A percentile compares a stretch with the other conserved stretches of the same genome.
Evolutionary conservation across 2,329 filamentous ascomycete species (phyloP).

Genomic region (Aspergillus texensis): DNA sequence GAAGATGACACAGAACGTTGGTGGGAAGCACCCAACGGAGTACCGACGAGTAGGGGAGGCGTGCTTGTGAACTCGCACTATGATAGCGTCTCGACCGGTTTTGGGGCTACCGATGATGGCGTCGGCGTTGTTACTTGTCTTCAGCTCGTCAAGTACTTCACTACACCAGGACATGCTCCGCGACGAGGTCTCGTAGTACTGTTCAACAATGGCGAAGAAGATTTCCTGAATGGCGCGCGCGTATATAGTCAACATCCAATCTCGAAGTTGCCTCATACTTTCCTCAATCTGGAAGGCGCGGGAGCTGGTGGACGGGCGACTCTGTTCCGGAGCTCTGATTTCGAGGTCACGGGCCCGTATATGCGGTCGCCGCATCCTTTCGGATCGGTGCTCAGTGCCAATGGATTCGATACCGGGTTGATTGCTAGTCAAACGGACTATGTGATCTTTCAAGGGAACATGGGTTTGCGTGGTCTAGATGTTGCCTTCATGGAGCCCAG

Average conservation of each 20-base stretch:
- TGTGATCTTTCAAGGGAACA: constrained; percentile 73
- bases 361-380: constrained; percentile 73
- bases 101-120: constrained; percentile 91
- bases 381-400: constrained; percentile 76
- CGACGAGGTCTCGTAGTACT: constrained; percentile 79
- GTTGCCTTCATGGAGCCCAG: constrained; percentile 88
- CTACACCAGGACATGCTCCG: constrained; percentile 69
- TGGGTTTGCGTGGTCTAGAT: constrained; percentile 85
- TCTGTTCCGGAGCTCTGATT: constrained; percentile 85
- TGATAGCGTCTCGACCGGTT: constrained; percentile 89
- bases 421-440: constrained; percentile 91
- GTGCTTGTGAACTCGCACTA: constrained; percentile 95
- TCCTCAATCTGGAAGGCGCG: constrained; percentile 92
- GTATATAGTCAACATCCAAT: constrained; percentile 84
- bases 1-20: constrained; percentile 73
- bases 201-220: constrained; percentile 95
- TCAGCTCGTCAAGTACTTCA: constrained; percentile 86
- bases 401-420: constrained; percentile 78
- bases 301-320: constrained; percentile 87
- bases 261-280: constrained; percentile 78
- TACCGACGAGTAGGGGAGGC: constrained; percentile 64
- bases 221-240: constrained; percentile 82
- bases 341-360: constrained; percentile 82
- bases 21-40: constrained; percentile 63
- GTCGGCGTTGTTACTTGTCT: constrained; percentile 85